phyloP scores from a whole-genome alignment of 1,284 basidiomycete genomes.

The Cryptococcus wingfieldii region DNA sequence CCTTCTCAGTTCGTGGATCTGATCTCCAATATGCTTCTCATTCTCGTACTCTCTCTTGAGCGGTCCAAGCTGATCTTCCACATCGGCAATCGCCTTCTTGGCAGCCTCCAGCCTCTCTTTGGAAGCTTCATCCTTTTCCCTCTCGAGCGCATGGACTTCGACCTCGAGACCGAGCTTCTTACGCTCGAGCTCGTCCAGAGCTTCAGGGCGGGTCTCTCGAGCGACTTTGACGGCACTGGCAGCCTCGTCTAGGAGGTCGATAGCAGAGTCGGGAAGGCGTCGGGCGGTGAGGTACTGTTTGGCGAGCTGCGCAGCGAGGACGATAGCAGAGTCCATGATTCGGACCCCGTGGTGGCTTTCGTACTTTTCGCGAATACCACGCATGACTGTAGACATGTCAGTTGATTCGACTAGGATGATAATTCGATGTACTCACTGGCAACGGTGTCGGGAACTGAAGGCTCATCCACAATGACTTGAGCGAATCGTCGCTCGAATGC shows the following conservation, averaged over 20 bases:
- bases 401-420: background rate
- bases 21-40: slow-evolving; percentile 80
- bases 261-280: slow-evolving; percentile 82
- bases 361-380: slow-evolving; percentile 79
- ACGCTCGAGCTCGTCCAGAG: slow-evolving; percentile 89
- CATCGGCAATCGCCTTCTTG: slow-evolving; percentile 73
- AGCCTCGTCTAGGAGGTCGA: slow-evolving; percentile 91
- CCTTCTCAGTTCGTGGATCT: slow-evolving; percentile 72
- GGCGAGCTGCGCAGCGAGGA: slow-evolving; percentile 85
- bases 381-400: slow-evolving; percentile 51
- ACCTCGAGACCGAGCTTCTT: slow-evolving; percentile 89
- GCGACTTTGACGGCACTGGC: slow-evolving; percentile 73
- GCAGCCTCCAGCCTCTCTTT: slow-evolving; percentile 79
- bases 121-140: slow-evolving; percentile 85
- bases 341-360: slow-evolving; percentile 77
- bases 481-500: slow-evolving; percentile 94
- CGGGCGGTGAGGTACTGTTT: slow-evolving; percentile 88
- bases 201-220: slow-evolving; percentile 90
- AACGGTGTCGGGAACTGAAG: slow-evolving; percentile 83
- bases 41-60: slow-evolving; percentile 84
- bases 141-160: slow-evolving; percentile 90
- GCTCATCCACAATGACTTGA: slow-evolving; percentile 90
- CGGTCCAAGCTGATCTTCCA: slow-evolving; percentile 87
- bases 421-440: slow-evolving; percentile 52
- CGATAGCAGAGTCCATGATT: slow-evolving; percentile 85